Evolutionary conservation across 108 stramenopile species (phyloP), one percentile per base, ranked within the genome.

Genomic region (Nitzschia sp.): DNA sequence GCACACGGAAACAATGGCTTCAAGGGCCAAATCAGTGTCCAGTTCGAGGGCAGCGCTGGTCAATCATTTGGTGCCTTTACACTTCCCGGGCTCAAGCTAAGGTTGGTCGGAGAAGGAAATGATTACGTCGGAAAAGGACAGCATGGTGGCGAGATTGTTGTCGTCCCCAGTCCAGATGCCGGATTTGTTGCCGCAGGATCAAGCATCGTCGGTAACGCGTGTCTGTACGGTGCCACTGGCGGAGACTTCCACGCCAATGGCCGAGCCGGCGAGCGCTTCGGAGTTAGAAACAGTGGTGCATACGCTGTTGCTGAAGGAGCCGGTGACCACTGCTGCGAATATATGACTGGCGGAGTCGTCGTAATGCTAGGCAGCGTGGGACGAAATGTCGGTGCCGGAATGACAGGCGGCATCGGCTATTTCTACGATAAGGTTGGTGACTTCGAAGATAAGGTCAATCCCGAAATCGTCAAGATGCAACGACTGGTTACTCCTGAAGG

Each of bases 61-160:
- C 97, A 98, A 79, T 93, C 93, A 5, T 95, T 98, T 65, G 97
- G 95, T 45, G 94, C 96, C 36, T 94, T 93, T 63, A 71, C 84
- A 46, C 83, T 96, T 28, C 91, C 94, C 38, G 98, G 96, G 24
- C 62, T 96, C 66, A 86, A 75, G 57, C 76, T 98, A 23, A 82
- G 92, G 59, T 80, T 98, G 26, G 86, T 83, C 38, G 98, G 98
- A 29, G 98, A 98, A 76, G 95, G 95, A 1, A 97, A 98, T 79
- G 98, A 98, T 74, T 97, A 97, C 71, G 98, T 98, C 24, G 96
- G 96, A 77, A 98, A 98, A 82, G 94, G 96, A 4, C 90, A 97
- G 69, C 91, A 91, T 70, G 97, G 98, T 49, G 98, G 97, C 59
- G 88, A 93, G 64, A 88, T 98, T 53, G 86, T 90, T 46, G 87